These are phyloP conservation scores for Xylariaceae sp. DNA, from an alignment of 2,329 filamentous ascomycete species.

Conservation along the genomic window DNA sequence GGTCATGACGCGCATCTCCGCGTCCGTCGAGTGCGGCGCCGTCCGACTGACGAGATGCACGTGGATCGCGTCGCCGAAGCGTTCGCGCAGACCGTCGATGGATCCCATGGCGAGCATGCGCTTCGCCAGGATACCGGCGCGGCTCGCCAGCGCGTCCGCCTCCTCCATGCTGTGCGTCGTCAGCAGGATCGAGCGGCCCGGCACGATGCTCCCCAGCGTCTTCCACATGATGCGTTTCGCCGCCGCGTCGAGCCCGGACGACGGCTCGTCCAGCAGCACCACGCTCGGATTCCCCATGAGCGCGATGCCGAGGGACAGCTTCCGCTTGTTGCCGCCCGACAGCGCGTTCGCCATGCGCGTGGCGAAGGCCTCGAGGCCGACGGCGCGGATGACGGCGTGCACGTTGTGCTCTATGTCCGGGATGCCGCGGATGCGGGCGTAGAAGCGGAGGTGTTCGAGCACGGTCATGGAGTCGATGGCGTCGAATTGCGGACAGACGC, in stretches of 20 bases:
- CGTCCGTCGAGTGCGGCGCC: conserved; percentile 65
- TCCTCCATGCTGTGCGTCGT: conserved; percentile 97
- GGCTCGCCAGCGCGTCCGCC: conserved; percentile 77
- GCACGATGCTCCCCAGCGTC: conserved; percentile 66
- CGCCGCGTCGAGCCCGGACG: conserved; percentile 81
- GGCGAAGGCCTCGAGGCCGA: conserved; percentile 67
- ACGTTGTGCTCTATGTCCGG: conserved; percentile 72
- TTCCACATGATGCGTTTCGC: conserved; percentile 92
- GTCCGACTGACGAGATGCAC: conserved; percentile 73
- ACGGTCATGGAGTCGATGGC: conserved; percentile 91
- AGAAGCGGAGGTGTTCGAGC: conserved; percentile 78
- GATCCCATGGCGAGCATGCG: conserved; percentile 82
- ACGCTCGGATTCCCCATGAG: conserved; percentile 89
- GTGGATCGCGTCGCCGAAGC: conserved; percentile 73
- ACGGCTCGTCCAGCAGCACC: conserved; percentile 82
- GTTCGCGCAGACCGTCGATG: conserved; percentile 62
- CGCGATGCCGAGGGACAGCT: conserved; percentile 81
- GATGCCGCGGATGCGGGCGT: conserved; percentile 77
- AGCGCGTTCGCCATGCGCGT: conserved; percentile 72
- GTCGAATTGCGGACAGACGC: conserved; percentile 87
- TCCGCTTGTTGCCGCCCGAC: conserved; percentile 90
- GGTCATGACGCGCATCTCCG: conserved; percentile 62
- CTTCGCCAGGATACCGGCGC: conserved; percentile 79
- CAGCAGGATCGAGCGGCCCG: conserved; percentile 74
- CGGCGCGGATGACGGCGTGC: conserved; percentile 67